Evolutionary conservation across 345 rosid species (phyloP).

Genomic region (Turritis glabra): DNA sequence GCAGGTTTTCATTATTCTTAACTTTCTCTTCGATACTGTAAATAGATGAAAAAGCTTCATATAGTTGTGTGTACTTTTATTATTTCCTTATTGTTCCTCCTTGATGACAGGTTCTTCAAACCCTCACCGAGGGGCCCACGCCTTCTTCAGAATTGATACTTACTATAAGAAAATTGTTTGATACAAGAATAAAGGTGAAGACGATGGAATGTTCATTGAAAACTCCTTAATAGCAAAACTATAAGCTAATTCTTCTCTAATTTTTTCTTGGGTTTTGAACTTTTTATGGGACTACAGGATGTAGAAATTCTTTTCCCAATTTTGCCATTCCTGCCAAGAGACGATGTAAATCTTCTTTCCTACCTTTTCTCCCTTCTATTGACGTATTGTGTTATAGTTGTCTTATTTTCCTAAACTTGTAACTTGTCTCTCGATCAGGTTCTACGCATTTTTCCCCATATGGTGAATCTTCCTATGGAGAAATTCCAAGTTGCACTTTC

Average conservation of each 20-base stretch:
- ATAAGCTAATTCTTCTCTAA: not conserved
- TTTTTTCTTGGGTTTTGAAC: conserved; percentile 17
- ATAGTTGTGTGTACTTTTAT: conserved; percentile 22
- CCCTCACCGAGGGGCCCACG: conserved; percentile 70
- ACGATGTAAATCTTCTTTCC: conserved; percentile 58
- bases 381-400: not conserved
- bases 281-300: conserved; percentile 64
- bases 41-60: not conserved
- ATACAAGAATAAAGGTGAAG: conserved; percentile 81
- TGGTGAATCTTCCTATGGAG: conserved; percentile 80
- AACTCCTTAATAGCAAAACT: conserved; percentile 6
- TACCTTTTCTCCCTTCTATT: conserved; percentile 2
- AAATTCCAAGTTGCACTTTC: conserved; percentile 82
- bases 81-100: conserved; percentile 13
- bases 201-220: conserved; percentile 16
- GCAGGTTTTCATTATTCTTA: conserved; percentile 56
- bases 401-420: conserved; percentile 11
- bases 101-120: conserved; percentile 75
- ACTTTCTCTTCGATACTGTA: not conserved
- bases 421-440: conserved; percentile 49
- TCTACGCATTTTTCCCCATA: conserved; percentile 60
- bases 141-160: conserved; percentile 81
- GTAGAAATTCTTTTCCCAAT: conserved; percentile 82
- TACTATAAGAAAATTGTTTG: conserved; percentile 77
- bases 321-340: conserved; percentile 80